Percentiles rank a stretch among this genome's conserved stretches.
phyloP scores from a whole-genome alignment of 2,329 filamentous ascomycete species.

The Paecilomyces niveus region DNA sequence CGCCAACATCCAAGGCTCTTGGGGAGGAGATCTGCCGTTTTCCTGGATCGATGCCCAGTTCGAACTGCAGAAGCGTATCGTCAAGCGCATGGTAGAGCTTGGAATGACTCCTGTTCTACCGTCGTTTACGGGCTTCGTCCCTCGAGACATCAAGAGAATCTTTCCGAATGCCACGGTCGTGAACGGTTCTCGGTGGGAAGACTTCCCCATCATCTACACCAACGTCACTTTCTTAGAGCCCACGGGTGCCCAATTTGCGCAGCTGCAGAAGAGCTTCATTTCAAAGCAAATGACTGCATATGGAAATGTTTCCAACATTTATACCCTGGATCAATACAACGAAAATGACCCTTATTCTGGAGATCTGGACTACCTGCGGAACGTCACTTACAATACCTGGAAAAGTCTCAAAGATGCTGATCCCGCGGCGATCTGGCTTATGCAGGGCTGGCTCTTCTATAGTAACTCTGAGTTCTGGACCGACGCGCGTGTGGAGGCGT shows the following conservation, averaged over 20 bases:
- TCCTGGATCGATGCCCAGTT: constrained; percentile 45
- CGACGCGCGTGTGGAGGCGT: constrained; percentile 42
- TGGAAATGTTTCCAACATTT: constrained; percentile 44
- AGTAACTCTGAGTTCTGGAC: constrained; percentile 43
- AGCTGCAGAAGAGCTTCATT: constrained; percentile 42
- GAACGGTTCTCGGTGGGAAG: constrained; percentile 39
- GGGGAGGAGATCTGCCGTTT: constrained; percentile 39
- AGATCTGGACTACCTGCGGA: constrained; percentile 37
- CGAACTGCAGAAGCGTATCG: constrained; percentile 42
- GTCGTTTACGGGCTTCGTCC: constrained; percentile 46
- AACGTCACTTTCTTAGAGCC: constrained; percentile 45
- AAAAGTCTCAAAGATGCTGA: constrained; percentile 43
- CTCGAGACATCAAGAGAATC: constrained; percentile 33
- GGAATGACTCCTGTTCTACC: constrained; percentile 48
- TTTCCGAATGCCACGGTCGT: constrained; percentile 39
- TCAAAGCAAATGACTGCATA: constrained; percentile 40
- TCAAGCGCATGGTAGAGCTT: constrained; percentile 44
- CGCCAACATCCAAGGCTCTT: constrained; percentile 47
- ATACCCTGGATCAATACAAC: constrained; percentile 49
- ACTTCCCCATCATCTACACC: constrained; percentile 36
- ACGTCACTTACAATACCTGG: constrained; percentile 40
- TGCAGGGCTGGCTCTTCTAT: constrained; percentile 50
- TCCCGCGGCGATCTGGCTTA: constrained; percentile 44
- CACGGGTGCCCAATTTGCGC: constrained; percentile 35
- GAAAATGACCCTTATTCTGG: constrained; percentile 45